Evolutionary conservation across 345 rosid genomes (phyloP).

Genomic region (Jatropha curcas): DNA sequence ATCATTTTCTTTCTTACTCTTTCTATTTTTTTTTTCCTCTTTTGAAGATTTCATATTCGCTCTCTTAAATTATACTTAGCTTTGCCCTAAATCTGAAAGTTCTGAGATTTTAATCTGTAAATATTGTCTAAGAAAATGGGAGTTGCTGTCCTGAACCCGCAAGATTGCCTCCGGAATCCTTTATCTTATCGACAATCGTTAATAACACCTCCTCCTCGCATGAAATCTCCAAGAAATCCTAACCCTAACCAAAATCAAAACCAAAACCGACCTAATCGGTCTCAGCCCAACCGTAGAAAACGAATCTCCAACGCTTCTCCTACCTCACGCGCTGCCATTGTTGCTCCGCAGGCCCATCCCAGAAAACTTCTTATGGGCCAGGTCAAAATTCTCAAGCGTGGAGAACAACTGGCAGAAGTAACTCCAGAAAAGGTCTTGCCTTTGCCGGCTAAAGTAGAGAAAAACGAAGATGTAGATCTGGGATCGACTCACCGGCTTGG

Average conservation of each 20-base stretch:
- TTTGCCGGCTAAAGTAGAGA: not conserved
- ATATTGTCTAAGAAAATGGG: conserved; percentile 43
- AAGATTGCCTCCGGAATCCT: conserved; percentile 39
- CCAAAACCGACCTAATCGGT: conserved; percentile 24
- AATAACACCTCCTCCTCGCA: conserved; percentile 23
- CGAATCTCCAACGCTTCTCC: conserved; percentile 40
- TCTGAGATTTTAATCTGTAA: too few relatives aligned
- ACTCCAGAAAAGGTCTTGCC: not conserved
- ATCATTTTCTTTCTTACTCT: not conserved
- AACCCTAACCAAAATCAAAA: conserved; percentile 27
- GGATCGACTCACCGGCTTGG: conserved; percentile 36
- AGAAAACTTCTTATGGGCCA: conserved; percentile 41
- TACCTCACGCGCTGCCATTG: conserved; percentile 10
- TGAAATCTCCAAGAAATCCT: conserved; percentile 30
- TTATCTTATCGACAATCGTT: conserved; percentile 29
- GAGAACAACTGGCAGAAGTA: conserved; percentile 31
- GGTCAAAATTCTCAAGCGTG: conserved; percentile 74
- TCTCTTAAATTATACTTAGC: not conserved
- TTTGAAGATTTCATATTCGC: not conserved
- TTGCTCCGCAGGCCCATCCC: conserved; percentile 5
- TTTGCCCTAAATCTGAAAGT: not conserved
- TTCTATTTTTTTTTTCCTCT: not conserved
- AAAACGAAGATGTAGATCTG: conserved; percentile 30
- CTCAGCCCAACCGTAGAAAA: conserved; percentile 44
- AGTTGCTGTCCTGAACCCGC: conserved; percentile 62